These are phyloP conservation scores for Raddia guianensis DNA, from an alignment of 176 grass and related monocot species.

Conservation along the genomic window DNA sequence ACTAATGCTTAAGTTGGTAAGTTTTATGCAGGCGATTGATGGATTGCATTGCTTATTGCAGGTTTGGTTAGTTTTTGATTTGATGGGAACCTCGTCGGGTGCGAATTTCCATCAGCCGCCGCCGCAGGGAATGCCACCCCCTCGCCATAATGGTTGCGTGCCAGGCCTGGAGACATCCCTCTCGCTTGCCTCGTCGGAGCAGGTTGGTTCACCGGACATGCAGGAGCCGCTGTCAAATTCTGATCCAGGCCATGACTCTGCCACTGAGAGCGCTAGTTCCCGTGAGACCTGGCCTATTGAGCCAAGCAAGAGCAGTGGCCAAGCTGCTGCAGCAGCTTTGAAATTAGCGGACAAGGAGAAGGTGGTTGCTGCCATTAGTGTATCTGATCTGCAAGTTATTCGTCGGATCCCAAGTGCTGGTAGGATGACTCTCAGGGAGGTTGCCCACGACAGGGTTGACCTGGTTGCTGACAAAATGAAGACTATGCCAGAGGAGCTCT, in stretches of 20 bases:
- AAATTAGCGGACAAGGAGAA: slow-evolving; percentile 62
- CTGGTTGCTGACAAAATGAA: slow-evolving; percentile 69
- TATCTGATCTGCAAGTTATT: slow-evolving; percentile 30
- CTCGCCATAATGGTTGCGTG: slow-evolving; percentile 33
- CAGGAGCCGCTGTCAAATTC: slow-evolving; percentile 72
- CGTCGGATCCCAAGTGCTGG: slow-evolving; percentile 35
- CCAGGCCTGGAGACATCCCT: slow-evolving; percentile 56
- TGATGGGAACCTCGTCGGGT: slow-evolving; percentile 69
- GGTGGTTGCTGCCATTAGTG: slow-evolving; percentile 49
- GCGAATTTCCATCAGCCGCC: slow-evolving; percentile 60
- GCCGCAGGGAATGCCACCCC: slow-evolving; percentile 54
- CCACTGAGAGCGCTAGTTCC: slow-evolving; percentile 77
- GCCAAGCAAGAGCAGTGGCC: slow-evolving; percentile 40
- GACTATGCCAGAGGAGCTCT: slow-evolving; percentile 57
- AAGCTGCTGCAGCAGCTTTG: background rate
- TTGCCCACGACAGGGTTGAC: slow-evolving; percentile 60
- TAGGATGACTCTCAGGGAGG: slow-evolving; percentile 64
- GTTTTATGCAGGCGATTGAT: background rate
- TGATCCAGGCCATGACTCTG: slow-evolving; percentile 61
- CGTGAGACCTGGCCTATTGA: slow-evolving; percentile 64
- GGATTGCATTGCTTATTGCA: background rate
- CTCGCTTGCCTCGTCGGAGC: slow-evolving; percentile 69
- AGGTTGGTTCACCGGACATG: slow-evolving; percentile 59
- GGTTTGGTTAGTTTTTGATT: slow-evolving; percentile 28
- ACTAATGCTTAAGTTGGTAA: background rate